Percentiles rank a stretch among this genome's conserved stretches.
Conservation (phyloP, 2,329 filamentous ascomycete species). For the Hypomyces rosellus region DNA sequence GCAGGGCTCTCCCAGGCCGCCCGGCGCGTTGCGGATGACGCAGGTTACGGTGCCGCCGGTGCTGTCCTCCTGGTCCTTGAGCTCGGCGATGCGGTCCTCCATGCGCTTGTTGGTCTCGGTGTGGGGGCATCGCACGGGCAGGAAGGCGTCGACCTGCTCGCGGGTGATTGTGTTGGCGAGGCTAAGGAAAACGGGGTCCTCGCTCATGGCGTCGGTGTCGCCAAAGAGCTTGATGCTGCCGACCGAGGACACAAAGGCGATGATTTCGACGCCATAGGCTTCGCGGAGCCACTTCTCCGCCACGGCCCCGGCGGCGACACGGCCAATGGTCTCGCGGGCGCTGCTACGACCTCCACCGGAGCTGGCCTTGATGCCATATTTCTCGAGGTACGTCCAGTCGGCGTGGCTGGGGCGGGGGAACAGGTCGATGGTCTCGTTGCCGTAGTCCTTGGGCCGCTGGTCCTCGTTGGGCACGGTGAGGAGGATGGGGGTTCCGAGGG, state of each 20-base stretch:
- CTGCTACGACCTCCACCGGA: conserved; percentile 84
- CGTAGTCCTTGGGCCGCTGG: conserved; percentile 88
- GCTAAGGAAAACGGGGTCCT: conserved; percentile 74
- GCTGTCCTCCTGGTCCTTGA: conserved; percentile 73
- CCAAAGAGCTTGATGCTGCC: conserved; percentile 45
- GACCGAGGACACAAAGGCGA: conserved; percentile 82
- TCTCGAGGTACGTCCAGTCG: conserved; percentile 95
- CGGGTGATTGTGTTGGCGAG: conserved; percentile 69
- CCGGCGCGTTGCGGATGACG: conserved; percentile 79
- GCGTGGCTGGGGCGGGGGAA: conserved; percentile 91
- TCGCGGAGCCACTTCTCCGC: conserved; percentile 85
- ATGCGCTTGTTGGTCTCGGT: conserved; percentile 59
- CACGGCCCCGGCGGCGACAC: conserved; percentile 86
- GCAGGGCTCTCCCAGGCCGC: conserved; percentile 83
- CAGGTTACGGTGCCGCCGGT: conserved; percentile 95
- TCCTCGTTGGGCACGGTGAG: conserved; percentile 88
- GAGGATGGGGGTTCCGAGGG: conserved; percentile 83
- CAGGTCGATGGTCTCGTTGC: conserved; percentile 78
- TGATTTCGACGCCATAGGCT: conserved; percentile 81
- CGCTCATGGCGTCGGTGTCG: conserved; percentile 46
- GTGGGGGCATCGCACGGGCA: conserved; percentile 82
- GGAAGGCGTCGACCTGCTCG: conserved; percentile 69
- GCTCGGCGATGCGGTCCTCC: conserved; percentile 71
- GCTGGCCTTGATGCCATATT: conserved; percentile 90
- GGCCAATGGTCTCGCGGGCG: conserved; percentile 90